Evolutionary conservation across 306 rosid genomes (phyloP), one percentile per base, ranked within the genome.

Genomic region (Quercus cerris): DNA sequence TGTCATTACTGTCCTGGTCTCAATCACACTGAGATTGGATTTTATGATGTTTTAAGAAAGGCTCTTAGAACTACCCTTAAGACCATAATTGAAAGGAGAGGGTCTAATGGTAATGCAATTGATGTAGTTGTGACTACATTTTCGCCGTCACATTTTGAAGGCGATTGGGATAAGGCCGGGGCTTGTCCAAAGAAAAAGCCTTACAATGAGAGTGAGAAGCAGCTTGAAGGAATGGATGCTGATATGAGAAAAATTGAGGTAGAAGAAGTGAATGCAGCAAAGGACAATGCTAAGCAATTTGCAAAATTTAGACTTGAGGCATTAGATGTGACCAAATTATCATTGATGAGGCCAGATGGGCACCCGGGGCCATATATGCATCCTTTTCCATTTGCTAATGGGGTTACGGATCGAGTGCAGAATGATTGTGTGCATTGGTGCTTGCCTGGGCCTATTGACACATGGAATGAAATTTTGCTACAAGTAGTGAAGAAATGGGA

Each of bases 361-460:
- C 98, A 94, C 38, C 98, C 98, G 0, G 98, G 98, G 41, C 91
- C 97, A 74, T 94, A 91, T 20, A 94, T 94, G 98, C 31, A 92
- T 56, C 92, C 94, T 25, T 88, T 83, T 81, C 98, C 98, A 12
- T 88, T 88, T 85, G 88, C 84, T 35, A 79, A 92, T 80, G 91
- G 93, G 18, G 77, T 85, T n/a, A 61, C 41, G 38, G 97, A 92
- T 41, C 86, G 81, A 5, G 89, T 94, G 4, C 98, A 92, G 33
- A 94, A 92, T 79, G 97, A 94, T 71, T 94, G 98, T 84, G 94
- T 92, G 58, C 98, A 94, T 83, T 94, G 98, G 98, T 94, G 98
- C 81, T 80, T 94, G 83, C 97, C 98, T 0, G 98, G 98, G 17
- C 88, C 98, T 66, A 73, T 94, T 14, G 98, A 94, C 77, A 91